These are phyloP conservation scores for Aeschynomene evenia DNA, from an alignment of 306 rosid species.

Conservation along the genomic window DNA sequence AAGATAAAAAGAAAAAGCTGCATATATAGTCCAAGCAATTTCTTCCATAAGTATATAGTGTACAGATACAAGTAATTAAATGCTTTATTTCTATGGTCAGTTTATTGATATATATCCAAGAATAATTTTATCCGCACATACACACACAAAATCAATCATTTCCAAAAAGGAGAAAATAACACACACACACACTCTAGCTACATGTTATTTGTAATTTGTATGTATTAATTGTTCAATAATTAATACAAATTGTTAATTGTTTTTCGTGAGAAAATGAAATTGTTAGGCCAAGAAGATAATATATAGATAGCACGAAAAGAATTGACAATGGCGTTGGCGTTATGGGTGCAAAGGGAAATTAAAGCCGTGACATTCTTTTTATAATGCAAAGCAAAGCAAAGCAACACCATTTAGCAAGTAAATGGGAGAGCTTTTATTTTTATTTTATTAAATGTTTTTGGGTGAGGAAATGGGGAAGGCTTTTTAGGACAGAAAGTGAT, in stretches of 20 bases:
- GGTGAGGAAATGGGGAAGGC: no score
- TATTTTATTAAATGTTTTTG: no score
- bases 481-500: conserved; percentile 38
- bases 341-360: not conserved
- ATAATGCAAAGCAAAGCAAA: conserved; percentile 28
- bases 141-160: not conserved
- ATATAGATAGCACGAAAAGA: not conserved
- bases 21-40: conserved; percentile 12
- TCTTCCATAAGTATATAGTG: not conserved
- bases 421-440: conserved; percentile 42
- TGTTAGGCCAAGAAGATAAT: not conserved
- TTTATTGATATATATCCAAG: conserved; percentile 3
- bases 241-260: not conserved
- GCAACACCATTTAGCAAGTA: conserved; percentile 10
- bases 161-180: conserved; percentile 10
- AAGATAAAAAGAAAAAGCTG: conserved; percentile 10
- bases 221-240: no score
- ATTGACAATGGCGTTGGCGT: conserved; percentile 1
- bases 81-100: conserved; percentile 23
- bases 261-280: not conserved
- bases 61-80: conserved; percentile 16
- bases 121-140: conserved; percentile 5
- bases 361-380: not conserved
- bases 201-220: not conserved
- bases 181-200: not conserved